These are phyloP conservation scores for Pythium brassicae DNA, from an alignment of 352 stramenopile genomes.

Conservation along the genomic window DNA sequence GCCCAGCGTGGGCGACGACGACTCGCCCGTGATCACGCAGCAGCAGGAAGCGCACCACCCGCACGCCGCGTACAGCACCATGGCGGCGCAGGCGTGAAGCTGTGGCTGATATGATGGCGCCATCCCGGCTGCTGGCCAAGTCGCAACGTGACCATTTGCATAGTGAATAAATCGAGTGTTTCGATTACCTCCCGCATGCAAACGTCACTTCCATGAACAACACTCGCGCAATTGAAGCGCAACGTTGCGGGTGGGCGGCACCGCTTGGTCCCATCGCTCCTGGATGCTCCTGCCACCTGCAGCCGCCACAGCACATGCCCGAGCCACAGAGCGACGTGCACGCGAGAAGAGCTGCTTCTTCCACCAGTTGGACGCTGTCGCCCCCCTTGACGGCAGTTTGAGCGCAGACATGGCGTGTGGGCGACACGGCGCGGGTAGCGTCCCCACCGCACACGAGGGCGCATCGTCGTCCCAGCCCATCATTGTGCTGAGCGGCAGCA, in stretches of 20 bases:
- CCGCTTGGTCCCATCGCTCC: too few species aligned
- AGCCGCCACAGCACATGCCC: background rate
- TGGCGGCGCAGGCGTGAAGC: conserved; percentile 9
- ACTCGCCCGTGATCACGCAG: conserved; percentile 3
- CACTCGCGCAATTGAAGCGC: too few species aligned
- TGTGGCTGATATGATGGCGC: background rate
- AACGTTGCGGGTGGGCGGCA: too few species aligned
- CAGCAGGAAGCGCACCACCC: background rate
- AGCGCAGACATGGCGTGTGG: background rate
- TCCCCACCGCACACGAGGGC: background rate
- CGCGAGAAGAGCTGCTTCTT: conserved; percentile 48
- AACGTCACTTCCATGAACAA: too few species aligned
- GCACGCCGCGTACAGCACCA: conserved; percentile 13
- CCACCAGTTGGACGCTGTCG: conserved; percentile 32
- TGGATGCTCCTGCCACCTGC: too few species aligned
- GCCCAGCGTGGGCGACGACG: conserved; percentile 3
- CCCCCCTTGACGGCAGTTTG: conserved; percentile 1
- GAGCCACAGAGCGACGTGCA: background rate
- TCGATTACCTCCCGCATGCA: too few species aligned
- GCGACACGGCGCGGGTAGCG: background rate
- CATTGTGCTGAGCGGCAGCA: background rate
- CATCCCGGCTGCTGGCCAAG: too few species aligned
- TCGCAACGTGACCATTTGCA: too few species aligned
- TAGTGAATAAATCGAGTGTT: background rate
- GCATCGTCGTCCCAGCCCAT: background rate